phyloP scores from a whole-genome alignment of 306 rosid genomes.

The Lotus japonicus region DNA sequence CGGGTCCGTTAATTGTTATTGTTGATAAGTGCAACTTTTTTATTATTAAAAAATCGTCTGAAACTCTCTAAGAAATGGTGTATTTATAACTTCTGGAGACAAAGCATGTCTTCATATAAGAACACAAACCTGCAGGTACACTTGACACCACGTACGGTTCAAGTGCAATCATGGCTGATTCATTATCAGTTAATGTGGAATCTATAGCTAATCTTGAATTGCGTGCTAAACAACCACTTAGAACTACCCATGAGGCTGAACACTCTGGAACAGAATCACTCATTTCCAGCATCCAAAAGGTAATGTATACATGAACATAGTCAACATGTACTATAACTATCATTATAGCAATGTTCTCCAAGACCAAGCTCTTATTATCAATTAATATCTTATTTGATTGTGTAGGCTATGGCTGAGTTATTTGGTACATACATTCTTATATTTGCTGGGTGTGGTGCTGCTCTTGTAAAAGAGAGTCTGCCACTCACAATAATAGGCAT shows the following conservation, averaged over 20 bases:
- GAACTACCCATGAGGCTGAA: constrained; percentile 6
- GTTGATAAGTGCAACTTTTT: neutral
- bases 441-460: constrained; percentile 48
- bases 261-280: neutral
- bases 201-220: constrained; percentile 22
- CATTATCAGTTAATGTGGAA: constrained; percentile 23
- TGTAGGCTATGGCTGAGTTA: constrained; percentile 37
- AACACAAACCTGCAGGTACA: neutral
- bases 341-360: neutral
- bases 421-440: constrained; percentile 43
- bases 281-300: constrained; percentile 24
- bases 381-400: neutral
- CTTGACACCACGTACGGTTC: neutral
- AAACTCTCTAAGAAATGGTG: neutral
- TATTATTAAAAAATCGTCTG: neutral
- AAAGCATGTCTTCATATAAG: constrained; percentile 2
- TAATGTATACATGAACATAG: constrained; percentile 21
- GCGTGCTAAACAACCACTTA: neutral
- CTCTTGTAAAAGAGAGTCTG: constrained; percentile 26
- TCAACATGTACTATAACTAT: neutral
- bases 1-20: neutral
- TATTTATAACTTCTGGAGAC: neutral
- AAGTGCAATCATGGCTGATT: constrained; percentile 28
- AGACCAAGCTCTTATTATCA: neutral
- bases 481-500: constrained; percentile 30